A percentile compares a stretch with the other conserved stretches of the same genome.
These are phyloP conservation scores for Colletotrichum godetiae DNA, from an alignment of 2,329 filamentous ascomycete genomes.

Conservation along the genomic window DNA sequence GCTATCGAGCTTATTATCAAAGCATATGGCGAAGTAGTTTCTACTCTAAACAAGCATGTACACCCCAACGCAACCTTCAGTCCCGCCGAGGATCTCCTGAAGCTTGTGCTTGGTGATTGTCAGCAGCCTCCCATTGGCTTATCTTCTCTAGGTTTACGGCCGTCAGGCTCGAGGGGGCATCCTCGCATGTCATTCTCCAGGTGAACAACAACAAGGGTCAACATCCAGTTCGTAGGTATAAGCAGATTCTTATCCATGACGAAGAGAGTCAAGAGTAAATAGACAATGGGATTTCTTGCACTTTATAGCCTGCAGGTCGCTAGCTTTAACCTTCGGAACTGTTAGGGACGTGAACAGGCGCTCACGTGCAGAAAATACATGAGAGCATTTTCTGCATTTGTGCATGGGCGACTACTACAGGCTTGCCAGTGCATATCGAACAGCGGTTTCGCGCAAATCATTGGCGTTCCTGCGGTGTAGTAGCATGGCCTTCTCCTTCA, in stretches of 20 bases:
- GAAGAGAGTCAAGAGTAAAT: no score
- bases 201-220: no score
- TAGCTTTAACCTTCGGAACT: no score
- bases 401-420: background rate
- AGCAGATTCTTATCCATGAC: no score
- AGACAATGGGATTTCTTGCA: no score
- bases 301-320: no score
- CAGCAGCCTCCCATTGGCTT: background rate
- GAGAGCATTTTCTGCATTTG: no score
- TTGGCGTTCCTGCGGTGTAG: background rate
- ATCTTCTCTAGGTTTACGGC: background rate
- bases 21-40: background rate
- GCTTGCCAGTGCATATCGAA: background rate
- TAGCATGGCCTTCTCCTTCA: background rate
- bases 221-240: no score
- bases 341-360: no score
- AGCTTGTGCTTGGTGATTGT: background rate
- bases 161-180: background rate
- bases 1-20: background rate
- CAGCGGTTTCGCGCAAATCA: background rate
- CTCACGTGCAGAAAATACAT: no score
- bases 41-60: no score
- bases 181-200: no score
- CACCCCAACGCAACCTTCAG: background rate
- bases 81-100: background rate